phyloP scores from a whole-genome alignment of 2,329 filamentous ascomycete species.

The Xylaria sp. region DNA sequence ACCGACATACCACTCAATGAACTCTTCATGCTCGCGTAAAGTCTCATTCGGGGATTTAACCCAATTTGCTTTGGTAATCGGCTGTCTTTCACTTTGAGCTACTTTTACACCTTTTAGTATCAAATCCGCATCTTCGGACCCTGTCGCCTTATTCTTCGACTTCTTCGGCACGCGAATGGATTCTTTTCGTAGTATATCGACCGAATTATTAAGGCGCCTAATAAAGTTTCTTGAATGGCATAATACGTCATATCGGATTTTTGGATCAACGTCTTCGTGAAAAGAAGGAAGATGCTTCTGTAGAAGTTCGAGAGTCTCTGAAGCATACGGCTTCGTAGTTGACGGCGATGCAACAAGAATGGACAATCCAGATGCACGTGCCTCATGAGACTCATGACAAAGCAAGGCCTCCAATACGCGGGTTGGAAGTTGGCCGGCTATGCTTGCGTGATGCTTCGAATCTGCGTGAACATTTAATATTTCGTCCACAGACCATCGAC shows the following conservation, averaged over 20 bases:
- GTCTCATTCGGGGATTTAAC: conserved; percentile 41
- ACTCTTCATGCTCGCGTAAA: conserved; percentile 61
- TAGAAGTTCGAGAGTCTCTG: conserved; percentile 65
- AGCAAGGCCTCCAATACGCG: conserved; percentile 58
- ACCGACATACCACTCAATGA: conserved; percentile 74
- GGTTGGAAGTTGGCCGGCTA: conserved; percentile 46
- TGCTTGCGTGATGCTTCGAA: conserved; percentile 32
- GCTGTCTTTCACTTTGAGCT: background rate
- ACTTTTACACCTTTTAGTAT: background rate
- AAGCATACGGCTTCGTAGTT: conserved; percentile 74
- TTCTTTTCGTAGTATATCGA: conserved; percentile 55
- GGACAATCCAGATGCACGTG: conserved; percentile 81
- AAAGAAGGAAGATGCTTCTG: conserved; percentile 70
- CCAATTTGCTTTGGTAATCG: conserved; percentile 13
- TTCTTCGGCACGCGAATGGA: conserved; percentile 45
- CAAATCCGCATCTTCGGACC: background rate
- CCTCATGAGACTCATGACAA: conserved; percentile 62
- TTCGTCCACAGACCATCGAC: conserved; percentile 16
- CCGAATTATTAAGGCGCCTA: conserved; percentile 72
- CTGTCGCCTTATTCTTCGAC: conserved; percentile 27
- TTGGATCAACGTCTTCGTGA: conserved; percentile 84
- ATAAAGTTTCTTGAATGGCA: conserved; percentile 77
- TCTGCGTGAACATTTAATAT: conserved; percentile 28
- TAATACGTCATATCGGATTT: conserved; percentile 81
- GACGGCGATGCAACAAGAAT: conserved; percentile 78